Evolutionary conservation across 1,139 yeast genomes (phyloP).

Genomic region (Lodderomyces parapsilosis): DNA sequence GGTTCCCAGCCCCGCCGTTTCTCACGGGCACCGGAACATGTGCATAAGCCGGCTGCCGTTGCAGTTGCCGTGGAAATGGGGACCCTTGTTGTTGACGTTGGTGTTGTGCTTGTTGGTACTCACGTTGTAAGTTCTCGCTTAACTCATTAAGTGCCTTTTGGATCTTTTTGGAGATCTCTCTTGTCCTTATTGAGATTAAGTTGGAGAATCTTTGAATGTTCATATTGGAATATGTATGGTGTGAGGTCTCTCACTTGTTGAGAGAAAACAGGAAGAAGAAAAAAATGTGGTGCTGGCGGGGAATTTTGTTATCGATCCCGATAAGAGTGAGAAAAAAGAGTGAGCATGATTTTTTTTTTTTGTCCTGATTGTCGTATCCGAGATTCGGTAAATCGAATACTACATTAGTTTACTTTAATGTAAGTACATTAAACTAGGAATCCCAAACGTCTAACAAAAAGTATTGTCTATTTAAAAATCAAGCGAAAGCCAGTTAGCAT

Average conservation of each 20-base stretch:
- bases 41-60: slow-evolving; percentile 3
- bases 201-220: slow-evolving; percentile 16
- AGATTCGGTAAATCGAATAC: not conserved
- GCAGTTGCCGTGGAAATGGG: slow-evolving; percentile 1
- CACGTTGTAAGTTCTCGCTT: slow-evolving; percentile 21
- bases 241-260: not conserved
- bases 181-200: slow-evolving; percentile 22
- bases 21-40: slow-evolving; percentile 10
- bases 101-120: slow-evolving; percentile 1
- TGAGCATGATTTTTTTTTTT: not conserved
- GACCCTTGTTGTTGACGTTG: slow-evolving; percentile 2
- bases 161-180: slow-evolving; percentile 27
- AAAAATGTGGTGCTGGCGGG: not conserved
- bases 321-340: not conserved
- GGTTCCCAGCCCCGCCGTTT: not conserved
- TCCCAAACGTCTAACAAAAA: not conserved
- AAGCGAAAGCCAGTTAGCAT: not conserved
- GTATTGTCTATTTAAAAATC: slow-evolving; percentile 2
- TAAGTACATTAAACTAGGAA: too few relatives aligned
- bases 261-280: not conserved
- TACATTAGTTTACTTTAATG: too few relatives aligned
- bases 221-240: not conserved
- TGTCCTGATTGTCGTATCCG: slow-evolving; percentile 1
- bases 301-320: not conserved
- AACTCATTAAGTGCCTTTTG: slow-evolving; percentile 33